Conservation (phyloP, 768 basidiomycete genomes). For the Pisolithus orientalis region DNA sequence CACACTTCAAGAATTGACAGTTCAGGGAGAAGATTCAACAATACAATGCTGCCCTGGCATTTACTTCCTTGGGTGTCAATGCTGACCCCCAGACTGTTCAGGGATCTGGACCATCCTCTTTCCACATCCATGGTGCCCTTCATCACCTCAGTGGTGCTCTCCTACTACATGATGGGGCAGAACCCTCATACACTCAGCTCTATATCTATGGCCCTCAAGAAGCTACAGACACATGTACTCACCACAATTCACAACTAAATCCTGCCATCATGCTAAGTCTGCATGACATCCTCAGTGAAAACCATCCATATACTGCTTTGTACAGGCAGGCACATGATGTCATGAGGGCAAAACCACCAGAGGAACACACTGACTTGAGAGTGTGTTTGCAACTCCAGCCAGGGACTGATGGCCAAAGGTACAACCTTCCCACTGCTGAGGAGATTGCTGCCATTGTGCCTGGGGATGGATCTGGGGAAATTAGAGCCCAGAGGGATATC, state of each 20-base stretch:
- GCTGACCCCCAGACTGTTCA: constrained; percentile 18
- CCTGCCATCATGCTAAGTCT: constrained; percentile 15
- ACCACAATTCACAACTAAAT: constrained; percentile 20
- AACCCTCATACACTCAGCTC: constrained; percentile 32
- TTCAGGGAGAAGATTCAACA: constrained; percentile 30
- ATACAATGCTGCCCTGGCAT: constrained; percentile 36
- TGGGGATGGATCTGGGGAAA: constrained; percentile 12
- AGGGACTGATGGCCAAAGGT: constrained; percentile 23
- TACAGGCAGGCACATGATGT: constrained; percentile 25
- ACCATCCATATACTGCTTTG: constrained; percentile 22
- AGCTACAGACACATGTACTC: constrained; percentile 13
- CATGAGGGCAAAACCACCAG: constrained; percentile 10
- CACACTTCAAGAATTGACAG: constrained; percentile 5
- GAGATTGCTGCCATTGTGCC: constrained; percentile 37
- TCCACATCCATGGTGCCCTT: constrained; percentile 28
- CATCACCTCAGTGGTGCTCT: constrained; percentile 29
- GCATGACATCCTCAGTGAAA: constrained; percentile 15
- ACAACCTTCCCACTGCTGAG: constrained; percentile 37
- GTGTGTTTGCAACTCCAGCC: constrained; percentile 3
- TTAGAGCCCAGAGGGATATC: constrained; percentile 25
- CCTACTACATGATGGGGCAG: constrained; percentile 8
- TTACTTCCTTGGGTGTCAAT: constrained; percentile 32
- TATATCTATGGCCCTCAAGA: constrained; percentile 24
- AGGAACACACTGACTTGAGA: constrained; percentile 1
- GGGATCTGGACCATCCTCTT: constrained; percentile 14